A percentile compares a stretch with the other conserved stretches of the same genome.
Conservation (phyloP, 2,329 filamentous ascomycete species). For the Parastagonospora avenae region DNA sequence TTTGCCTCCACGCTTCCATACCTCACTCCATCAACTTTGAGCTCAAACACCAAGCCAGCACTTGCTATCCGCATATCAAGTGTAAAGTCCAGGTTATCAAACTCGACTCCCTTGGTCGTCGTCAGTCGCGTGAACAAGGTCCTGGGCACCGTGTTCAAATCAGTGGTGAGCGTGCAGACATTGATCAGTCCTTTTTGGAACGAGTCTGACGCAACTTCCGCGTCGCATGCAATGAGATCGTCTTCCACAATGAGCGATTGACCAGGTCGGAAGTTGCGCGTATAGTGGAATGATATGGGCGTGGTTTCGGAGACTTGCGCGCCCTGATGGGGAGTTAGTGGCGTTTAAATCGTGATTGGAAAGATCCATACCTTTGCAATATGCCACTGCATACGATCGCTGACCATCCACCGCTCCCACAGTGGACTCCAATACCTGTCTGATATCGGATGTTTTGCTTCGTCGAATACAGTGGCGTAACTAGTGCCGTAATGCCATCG, state of each 20-base stretch:
- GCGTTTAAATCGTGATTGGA: neutral
- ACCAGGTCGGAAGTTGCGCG: constrained; percentile 79
- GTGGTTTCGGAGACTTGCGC: constrained; percentile 74
- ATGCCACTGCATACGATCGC: constrained; percentile 84
- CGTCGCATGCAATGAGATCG: constrained; percentile 77
- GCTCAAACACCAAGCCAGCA: constrained; percentile 75
- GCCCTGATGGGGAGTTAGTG: constrained; percentile 55
- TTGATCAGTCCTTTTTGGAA: constrained; percentile 62
- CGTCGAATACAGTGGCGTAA: constrained; percentile 81
- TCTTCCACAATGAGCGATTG: constrained; percentile 80
- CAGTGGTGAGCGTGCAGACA: constrained; percentile 81
- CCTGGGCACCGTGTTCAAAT: constrained; percentile 75
- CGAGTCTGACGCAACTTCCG: constrained; percentile 66
- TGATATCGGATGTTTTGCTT: constrained; percentile 71
- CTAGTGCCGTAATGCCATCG: constrained; percentile 80
- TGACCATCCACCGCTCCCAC: constrained; percentile 84
- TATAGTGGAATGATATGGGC: constrained; percentile 83
- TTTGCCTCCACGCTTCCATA: constrained; percentile 80
- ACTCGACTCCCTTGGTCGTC: constrained; percentile 79
- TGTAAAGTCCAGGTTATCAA: constrained; percentile 81
- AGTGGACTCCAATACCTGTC: constrained; percentile 80
- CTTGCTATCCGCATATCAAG: constrained; percentile 83
- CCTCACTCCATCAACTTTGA: constrained; percentile 77
- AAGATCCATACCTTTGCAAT: constrained; percentile 68
- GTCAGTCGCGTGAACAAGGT: constrained; percentile 75